Evolutionary conservation across 1,284 basidiomycete genomes (phyloP).

Genomic region (Vanrija humicola): DNA sequence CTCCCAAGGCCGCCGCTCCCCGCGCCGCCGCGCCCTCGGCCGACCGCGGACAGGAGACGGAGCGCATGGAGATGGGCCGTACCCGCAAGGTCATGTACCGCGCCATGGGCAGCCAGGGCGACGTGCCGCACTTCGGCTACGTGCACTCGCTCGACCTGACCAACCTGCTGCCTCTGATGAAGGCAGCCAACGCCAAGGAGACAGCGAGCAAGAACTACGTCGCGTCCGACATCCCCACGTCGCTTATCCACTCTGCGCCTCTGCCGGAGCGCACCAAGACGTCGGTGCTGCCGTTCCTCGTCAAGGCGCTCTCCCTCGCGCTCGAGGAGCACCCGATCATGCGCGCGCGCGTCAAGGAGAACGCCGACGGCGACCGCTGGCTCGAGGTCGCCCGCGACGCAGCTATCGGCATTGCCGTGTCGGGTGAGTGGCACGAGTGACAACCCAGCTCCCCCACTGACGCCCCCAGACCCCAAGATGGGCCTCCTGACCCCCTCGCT

Average conservation of each 20-base stretch:
- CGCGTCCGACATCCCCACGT: slow-evolving; percentile 54
- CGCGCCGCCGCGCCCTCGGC: background rate
- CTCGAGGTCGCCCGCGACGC: slow-evolving; percentile 37
- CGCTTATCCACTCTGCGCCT: slow-evolving; percentile 48
- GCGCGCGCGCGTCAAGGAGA: slow-evolving; percentile 30
- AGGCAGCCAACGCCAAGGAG: slow-evolving; percentile 60
- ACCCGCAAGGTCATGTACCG: slow-evolving; percentile 82
- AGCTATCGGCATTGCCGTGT: slow-evolving; percentile 47
- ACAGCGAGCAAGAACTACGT: slow-evolving; percentile 47
- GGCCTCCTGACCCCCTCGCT: slow-evolving; percentile 85
- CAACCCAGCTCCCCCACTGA: no score
- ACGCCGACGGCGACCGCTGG: slow-evolving; percentile 21
- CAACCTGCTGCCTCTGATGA: slow-evolving; percentile 65
- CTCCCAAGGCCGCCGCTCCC: background rate
- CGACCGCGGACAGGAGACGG: slow-evolving; percentile 60
- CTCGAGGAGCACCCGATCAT: slow-evolving; percentile 60
- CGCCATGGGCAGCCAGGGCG: slow-evolving; percentile 63
- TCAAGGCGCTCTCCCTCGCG: slow-evolving; percentile 77
- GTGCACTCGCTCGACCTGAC: slow-evolving; percentile 81
- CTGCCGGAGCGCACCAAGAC: slow-evolving; percentile 45
- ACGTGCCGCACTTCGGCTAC: slow-evolving; percentile 75
- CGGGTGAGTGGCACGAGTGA: slow-evolving; percentile 37
- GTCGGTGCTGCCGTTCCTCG: slow-evolving; percentile 77
- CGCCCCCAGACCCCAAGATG: slow-evolving; percentile 57
- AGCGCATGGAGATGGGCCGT: slow-evolving; percentile 62